Conservation (phyloP, 768 basidiomycete species). For the Paxillus ammoniavirescens region DNA sequence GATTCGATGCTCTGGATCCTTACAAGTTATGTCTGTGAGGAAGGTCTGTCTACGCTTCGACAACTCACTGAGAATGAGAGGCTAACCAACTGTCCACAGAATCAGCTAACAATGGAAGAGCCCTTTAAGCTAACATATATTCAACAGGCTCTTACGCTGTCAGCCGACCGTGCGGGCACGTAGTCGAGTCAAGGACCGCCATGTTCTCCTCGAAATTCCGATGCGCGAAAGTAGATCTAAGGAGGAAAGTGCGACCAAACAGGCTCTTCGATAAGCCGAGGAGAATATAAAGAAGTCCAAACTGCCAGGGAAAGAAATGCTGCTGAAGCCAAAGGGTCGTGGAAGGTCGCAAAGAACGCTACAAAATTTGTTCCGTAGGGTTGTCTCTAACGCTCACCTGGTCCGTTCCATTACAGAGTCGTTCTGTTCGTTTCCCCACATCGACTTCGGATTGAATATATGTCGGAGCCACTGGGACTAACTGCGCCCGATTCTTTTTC, state of each 20-base stretch:
- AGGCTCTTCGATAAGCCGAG: conserved; percentile 40
- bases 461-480: conserved; percentile 78
- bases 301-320: no score
- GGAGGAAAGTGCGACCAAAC: no score
- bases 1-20: no score
- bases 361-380: conserved; percentile 45
- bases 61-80: no score
- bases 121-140: conserved; percentile 69
- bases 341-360: no score
- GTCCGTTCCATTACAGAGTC: conserved; percentile 49
- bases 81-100: no score
- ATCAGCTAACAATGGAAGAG: no score
- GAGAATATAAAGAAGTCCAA: conserved; percentile 47
- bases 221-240: conserved; percentile 52
- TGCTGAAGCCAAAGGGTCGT: no score
- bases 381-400: background rate
- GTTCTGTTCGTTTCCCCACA: conserved; percentile 72
- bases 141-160: conserved; percentile 47
- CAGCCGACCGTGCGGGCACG: conserved; percentile 53
- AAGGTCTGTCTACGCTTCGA: no score
- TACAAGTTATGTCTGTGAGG: no score
- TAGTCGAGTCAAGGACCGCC: no score
- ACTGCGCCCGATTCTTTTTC: no score
- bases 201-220: conserved; percentile 71
- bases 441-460: conserved; percentile 84